Percentiles rank a stretch among this genome's conserved stretches.
Evolutionary conservation across 768 basidiomycete genomes (phyloP).

Genomic region (Russula sp.): DNA sequence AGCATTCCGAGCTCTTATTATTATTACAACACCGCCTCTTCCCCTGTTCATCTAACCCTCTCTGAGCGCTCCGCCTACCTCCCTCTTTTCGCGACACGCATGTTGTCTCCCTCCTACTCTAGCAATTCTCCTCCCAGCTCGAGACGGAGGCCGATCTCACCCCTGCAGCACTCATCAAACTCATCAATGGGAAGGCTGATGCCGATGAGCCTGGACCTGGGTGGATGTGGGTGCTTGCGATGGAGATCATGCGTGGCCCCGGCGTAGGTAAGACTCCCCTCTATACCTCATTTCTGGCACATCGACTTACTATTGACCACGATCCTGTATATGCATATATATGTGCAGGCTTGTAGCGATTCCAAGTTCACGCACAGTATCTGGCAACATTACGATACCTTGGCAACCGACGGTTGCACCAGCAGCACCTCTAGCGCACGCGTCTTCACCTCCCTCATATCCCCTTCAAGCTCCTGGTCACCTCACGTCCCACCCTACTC

Average conservation of each 20-base stretch:
- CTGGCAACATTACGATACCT: too few species aligned
- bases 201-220: constrained; percentile 15
- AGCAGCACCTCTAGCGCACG: too few species aligned
- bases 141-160: constrained; percentile 65
- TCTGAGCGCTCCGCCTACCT: constrained; percentile 66
- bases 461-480: constrained; percentile 88
- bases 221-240: constrained; percentile 30
- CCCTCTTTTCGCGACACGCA: constrained; percentile 84
- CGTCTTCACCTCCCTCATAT: too few species aligned
- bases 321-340: too few species aligned
- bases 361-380: too few species aligned
- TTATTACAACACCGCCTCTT: too few species aligned
- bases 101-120: constrained; percentile 88
- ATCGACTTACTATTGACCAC: too few species aligned
- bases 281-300: neutral
- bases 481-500: constrained; percentile 83
- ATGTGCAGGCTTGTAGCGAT: too few species aligned
- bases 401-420: too few species aligned
- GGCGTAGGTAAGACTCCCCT: constrained; percentile 14
- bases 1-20: too few species aligned
- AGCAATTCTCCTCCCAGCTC: constrained; percentile 83
- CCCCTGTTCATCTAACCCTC: too few species aligned
- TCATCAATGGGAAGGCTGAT: constrained; percentile 14
- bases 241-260: constrained; percentile 28
- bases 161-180: constrained; percentile 14